Evolutionary conservation across 345 rosid genomes (phyloP).

Genomic region (Pseudoturritis turrita): DNA sequence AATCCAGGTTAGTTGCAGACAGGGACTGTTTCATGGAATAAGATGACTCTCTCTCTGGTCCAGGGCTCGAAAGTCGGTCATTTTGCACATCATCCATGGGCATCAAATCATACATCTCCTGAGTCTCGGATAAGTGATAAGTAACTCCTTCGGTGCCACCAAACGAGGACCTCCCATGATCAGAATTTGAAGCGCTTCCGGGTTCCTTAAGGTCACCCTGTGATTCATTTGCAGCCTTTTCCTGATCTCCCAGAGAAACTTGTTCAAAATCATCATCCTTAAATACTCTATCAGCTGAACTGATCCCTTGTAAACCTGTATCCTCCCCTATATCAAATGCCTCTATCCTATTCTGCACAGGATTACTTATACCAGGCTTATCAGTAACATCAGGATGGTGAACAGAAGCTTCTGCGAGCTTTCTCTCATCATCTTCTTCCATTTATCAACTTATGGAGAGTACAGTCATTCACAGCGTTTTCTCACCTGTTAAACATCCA

Average conservation of each 20-base stretch:
- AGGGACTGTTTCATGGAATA: constrained; percentile 41
- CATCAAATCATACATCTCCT: constrained; percentile 41
- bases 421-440: constrained; percentile 78
- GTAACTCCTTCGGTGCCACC: constrained; percentile 38
- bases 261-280: constrained; percentile 82
- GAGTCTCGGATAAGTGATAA: constrained; percentile 25
- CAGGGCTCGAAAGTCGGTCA: constrained; percentile 55
- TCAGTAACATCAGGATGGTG: constrained; percentile 16
- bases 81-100: constrained; percentile 35
- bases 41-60: constrained; percentile 43
- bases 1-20: constrained; percentile 57
- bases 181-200: constrained; percentile 39
- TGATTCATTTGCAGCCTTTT: constrained; percentile 34
- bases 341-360: constrained; percentile 37
- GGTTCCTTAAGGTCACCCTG: constrained; percentile 30
- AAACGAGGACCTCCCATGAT: constrained; percentile 37
- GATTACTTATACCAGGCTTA: constrained; percentile 23
- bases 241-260: constrained; percentile 73
- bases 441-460: constrained; percentile 31
- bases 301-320: constrained; percentile 26
- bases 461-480: constrained; percentile 31
- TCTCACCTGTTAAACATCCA: constrained; percentile 25
- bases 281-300: constrained; percentile 32
- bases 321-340: constrained; percentile 33
- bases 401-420: constrained; percentile 35